phyloP scores from a whole-genome alignment of 1,284 basidiomycete genomes.

The Pascua guehoae region DNA sequence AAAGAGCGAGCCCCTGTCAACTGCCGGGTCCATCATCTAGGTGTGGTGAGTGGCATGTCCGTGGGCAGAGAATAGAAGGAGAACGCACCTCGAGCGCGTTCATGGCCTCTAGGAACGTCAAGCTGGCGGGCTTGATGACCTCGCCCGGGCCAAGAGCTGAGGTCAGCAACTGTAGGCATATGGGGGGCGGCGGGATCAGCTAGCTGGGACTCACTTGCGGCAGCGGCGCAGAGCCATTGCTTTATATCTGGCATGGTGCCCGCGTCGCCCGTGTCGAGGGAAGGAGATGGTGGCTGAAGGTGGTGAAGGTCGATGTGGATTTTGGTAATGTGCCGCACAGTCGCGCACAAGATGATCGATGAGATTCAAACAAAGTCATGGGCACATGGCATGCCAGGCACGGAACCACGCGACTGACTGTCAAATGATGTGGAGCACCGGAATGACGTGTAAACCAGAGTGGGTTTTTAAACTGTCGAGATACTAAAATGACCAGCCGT shows the following conservation, averaged over 20 bases:
- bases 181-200: background rate
- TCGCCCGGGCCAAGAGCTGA: constrained; percentile 64
- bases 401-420: background rate
- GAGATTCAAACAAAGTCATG: background rate
- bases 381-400: background rate
- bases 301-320: too few species aligned
- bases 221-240: constrained; percentile 22
- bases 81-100: constrained; percentile 69
- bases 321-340: background rate
- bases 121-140: constrained; percentile 65
- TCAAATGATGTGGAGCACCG: background rate
- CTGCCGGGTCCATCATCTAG: constrained; percentile 75
- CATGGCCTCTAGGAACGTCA: constrained; percentile 80
- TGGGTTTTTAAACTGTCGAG: too few species aligned
- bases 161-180: background rate
- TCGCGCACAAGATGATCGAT: background rate
- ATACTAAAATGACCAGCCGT: too few species aligned
- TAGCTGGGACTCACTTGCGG: constrained; percentile 9
- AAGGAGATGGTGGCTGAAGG: background rate
- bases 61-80: background rate
- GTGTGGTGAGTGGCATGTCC: constrained; percentile 3
- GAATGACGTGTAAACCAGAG: background rate
- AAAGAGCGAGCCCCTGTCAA: constrained; percentile 70
- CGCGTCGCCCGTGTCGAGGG: background rate
- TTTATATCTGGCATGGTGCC: constrained; percentile 31